phyloP scores from a whole-genome alignment of 257 asterid genomes.

The Primulina tabacum region DNA sequence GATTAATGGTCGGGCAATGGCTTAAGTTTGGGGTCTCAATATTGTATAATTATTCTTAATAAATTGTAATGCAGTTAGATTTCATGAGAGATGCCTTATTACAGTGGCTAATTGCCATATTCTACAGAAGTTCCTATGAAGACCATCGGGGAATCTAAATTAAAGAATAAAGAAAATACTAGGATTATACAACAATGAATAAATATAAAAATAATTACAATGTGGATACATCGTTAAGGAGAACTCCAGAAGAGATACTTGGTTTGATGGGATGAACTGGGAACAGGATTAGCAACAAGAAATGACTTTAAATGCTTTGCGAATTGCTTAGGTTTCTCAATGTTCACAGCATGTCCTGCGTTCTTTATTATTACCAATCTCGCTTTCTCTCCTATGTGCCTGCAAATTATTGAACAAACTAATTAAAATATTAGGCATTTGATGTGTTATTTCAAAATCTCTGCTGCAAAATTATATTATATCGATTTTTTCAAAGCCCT shows the following conservation, averaged over 20 bases:
- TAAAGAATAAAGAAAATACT: too few species aligned
- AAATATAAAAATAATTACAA: too few species aligned
- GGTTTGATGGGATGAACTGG: slow-evolving; percentile 26
- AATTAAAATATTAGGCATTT: background rate
- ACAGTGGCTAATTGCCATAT: too few species aligned
- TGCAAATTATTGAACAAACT: slow-evolving; percentile 23
- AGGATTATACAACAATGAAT: too few species aligned
- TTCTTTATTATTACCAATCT: slow-evolving; percentile 58
- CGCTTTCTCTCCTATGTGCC: slow-evolving; percentile 79
- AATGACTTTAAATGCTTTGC: slow-evolving; percentile 71
- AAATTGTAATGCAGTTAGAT: too few species aligned
- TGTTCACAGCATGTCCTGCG: slow-evolving; percentile 88
- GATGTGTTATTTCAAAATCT: background rate
- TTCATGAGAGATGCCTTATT: too few species aligned
- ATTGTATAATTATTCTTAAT: too few species aligned
- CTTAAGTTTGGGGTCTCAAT: too few species aligned
- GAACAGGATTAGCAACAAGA: slow-evolving; percentile 33
- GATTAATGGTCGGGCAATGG: too few species aligned
- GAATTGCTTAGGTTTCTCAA: slow-evolving; percentile 75
- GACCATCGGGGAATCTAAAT: too few species aligned
- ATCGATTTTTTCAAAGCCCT: too few species aligned
- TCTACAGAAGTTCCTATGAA: too few species aligned
- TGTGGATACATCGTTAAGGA: background rate
- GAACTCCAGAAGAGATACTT: slow-evolving; percentile 32
- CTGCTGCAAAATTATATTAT: background rate